Evolutionary conservation across 805 yeast species (phyloP), one percentile per base, ranked within the genome.

Genomic region (Saturnispora sanitii): DNA sequence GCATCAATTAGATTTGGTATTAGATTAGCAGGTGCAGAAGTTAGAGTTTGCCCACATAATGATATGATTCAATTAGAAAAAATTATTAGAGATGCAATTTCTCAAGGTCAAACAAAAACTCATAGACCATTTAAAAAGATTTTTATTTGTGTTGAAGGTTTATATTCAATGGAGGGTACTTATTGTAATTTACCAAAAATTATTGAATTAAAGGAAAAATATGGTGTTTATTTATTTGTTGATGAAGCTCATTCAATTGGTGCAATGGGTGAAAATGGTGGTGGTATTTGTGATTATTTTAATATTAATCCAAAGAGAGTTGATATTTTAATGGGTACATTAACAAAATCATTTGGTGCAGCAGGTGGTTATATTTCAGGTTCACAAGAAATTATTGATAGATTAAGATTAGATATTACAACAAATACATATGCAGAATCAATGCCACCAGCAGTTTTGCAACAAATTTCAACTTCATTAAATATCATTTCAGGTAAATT

Each of bases 231-330:
- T 56, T 64, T 92, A 39, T 92, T 83, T 55, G 83, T 94, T 46
- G 99, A 92, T 60, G 99, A 92, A 62, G 98, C 98, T 11, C 99
- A 92, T 61, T 90, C 97, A 4, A 82, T 92, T 54, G 99, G 99
- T 53, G 98, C 98, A n/a, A 72, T 92, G 65, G 99, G 99, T 22
- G 92, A 94, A 33, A 64, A 65, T 39, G 98, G 98, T 35, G 79
- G 83, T 56, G 99, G 99, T 56, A 82, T 92, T 28, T 88, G 96
- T 66, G 97, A 92, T 56, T 84, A 85, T 64, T 92, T 83, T 60
- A 81, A 80, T 41, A 75, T 92, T 37, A 72, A 77, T 48, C 90
- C 97, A 31, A 58, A 64, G 11, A 75, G 75, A 33, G 68, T 92
- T 43, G 99, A 92, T 63, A 66, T 92, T 47, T 64, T 92, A 49